Conservation (phyloP, 75 land plant species). For the Pinus taeda region DNA sequence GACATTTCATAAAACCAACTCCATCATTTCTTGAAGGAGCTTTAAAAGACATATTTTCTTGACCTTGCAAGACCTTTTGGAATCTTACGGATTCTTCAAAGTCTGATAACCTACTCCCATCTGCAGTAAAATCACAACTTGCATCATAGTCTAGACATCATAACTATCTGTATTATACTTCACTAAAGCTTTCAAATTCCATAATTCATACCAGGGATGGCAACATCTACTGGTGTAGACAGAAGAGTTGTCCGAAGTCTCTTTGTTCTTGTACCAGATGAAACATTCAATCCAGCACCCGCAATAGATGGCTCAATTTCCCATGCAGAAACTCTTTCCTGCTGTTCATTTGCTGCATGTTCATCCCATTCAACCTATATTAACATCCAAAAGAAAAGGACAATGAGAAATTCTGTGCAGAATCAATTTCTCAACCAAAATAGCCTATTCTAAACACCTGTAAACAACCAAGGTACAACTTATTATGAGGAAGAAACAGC, state of each 20-base stretch:
- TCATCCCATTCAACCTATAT: conserved; percentile 89
- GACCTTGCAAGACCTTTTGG: conserved; percentile 94
- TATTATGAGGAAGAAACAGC: neutral
- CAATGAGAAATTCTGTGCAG: neutral
- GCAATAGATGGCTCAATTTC: conserved; percentile 78
- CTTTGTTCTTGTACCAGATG: conserved; percentile 38
- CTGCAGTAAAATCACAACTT: conserved; percentile 17
- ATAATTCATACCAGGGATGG: conserved; percentile 28
- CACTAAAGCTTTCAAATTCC: neutral
- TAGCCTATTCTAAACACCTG: neutral
- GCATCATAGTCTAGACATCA: conserved; percentile 3
- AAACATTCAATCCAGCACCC: conserved; percentile 23
- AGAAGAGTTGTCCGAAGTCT: conserved; percentile 41
- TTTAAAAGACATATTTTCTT: conserved; percentile 48
- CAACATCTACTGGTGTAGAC: conserved; percentile 23
- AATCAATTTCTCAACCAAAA: neutral
- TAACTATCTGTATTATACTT: neutral
- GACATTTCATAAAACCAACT: conserved; percentile 14
- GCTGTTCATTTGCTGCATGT: conserved; percentile 31
- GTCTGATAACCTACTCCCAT: conserved; percentile 37
- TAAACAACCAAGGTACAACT: neutral
- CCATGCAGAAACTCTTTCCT: conserved; percentile 86
- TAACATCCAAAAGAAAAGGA: neutral
- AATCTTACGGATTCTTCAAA: conserved; percentile 52
- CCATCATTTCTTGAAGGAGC: conserved; percentile 14